Percentiles rank a stretch among this genome's conserved stretches.
Conservation (phyloP, 2,329 filamentous ascomycete species). For the Fusarium gaditjirri region DNA sequence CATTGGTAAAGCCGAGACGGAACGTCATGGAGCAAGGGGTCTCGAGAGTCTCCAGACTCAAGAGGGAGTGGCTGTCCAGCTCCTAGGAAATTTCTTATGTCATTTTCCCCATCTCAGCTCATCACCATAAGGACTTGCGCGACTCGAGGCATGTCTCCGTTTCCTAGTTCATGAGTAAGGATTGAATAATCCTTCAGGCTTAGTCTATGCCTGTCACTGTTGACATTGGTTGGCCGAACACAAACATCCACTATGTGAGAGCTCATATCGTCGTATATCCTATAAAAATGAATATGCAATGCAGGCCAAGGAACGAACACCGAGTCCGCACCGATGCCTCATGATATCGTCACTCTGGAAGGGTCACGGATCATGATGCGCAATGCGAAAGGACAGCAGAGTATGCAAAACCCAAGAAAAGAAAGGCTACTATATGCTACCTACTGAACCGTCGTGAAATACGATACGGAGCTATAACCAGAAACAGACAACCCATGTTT, state of each 20-base stretch:
- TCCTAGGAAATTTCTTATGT: neutral
- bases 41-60: neutral
- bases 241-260: neutral
- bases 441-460: conserved; percentile 25
- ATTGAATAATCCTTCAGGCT: neutral
- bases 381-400: neutral
- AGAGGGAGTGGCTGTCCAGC: neutral
- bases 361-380: neutral
- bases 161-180: conserved; percentile 10
- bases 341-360: neutral
- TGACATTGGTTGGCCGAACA: neutral
- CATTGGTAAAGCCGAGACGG: conserved; percentile 23
- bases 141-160: neutral
- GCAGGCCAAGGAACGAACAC: neutral
- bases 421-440: conserved; percentile 41
- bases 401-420: conserved; percentile 15
- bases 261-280: neutral
- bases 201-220: neutral
- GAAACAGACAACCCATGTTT: conserved; percentile 19
- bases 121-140: conserved; percentile 1
- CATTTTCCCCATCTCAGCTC: conserved; percentile 16
- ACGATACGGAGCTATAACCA: conserved; percentile 21
- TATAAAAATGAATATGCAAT: neutral
- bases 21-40: conserved; percentile 26
- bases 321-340: neutral